Evolutionary conservation across 805 yeast species (phyloP).

Genomic region (Candida berthetii): DNA sequence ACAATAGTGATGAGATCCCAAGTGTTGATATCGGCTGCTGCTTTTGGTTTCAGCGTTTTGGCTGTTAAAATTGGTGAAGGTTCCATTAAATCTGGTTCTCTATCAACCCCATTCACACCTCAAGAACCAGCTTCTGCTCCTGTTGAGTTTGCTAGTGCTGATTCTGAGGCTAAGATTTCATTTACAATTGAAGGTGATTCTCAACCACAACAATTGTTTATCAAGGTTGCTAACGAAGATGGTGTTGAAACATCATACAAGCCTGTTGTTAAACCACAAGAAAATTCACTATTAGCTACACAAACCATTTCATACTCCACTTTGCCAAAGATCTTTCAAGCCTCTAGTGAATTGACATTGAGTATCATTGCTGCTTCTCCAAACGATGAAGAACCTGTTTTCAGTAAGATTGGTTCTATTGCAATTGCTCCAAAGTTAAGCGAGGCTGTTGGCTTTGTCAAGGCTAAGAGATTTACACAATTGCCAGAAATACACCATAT

Average conservation of each 20-base stretch:
- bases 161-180: conserved; percentile 11
- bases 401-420: conserved; percentile 13
- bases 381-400: conserved; percentile 4
- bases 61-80: neutral
- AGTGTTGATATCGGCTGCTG: neutral
- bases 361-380: conserved; percentile 10
- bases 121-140: conserved; percentile 6
- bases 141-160: conserved; percentile 9
- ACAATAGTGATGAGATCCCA: neutral
- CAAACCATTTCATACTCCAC: conserved; percentile 11
- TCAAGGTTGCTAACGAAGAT: conserved; percentile 11
- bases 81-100: neutral
- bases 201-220: conserved; percentile 19
- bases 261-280: conserved; percentile 12
- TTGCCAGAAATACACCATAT: conserved; percentile 22
- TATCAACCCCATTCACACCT: conserved; percentile 3
- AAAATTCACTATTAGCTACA: conserved; percentile 6
- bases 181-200: conserved; percentile 10
- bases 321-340: conserved; percentile 18
- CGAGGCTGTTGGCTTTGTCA: conserved; percentile 6
- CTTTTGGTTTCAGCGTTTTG: neutral
- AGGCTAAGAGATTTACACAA: conserved; percentile 13
- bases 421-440: conserved; percentile 12
- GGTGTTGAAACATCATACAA: conserved; percentile 19
- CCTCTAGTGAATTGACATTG: conserved; percentile 8